These are phyloP conservation scores for Chaetomium sp. DNA, from an alignment of 2,329 filamentous ascomycete species.

Conservation along the genomic window DNA sequence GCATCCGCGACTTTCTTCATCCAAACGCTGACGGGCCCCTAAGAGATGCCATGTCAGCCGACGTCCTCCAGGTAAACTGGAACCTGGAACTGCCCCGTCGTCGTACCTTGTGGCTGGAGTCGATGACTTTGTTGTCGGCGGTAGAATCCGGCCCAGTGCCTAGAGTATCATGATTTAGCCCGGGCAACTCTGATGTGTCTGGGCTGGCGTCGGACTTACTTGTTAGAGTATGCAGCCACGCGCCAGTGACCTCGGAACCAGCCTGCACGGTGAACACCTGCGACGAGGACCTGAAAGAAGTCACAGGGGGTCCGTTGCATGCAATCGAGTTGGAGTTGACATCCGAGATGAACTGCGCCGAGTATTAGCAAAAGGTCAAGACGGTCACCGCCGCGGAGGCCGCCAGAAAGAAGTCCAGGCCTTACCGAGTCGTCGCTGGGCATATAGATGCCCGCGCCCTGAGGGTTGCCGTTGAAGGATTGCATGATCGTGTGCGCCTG, in stretches of 20 bases:
- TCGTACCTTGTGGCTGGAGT: slow-evolving; percentile 5
- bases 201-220: not conserved
- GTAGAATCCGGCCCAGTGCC: slow-evolving; percentile 4
- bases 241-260: slow-evolving; percentile 4
- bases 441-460: slow-evolving; percentile 2
- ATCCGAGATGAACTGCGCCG: not conserved
- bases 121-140: slow-evolving; percentile 10
- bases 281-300: slow-evolving; percentile 1
- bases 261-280: slow-evolving; percentile 1
- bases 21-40: not conserved
- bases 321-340: slow-evolving; percentile 7
- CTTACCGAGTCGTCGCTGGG: slow-evolving; percentile 4
- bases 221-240: slow-evolving; percentile 1
- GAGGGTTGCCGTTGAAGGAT: slow-evolving; percentile 8
- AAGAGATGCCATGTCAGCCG: not conserved
- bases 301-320: slow-evolving; percentile 4
- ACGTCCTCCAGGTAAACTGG: not conserved
- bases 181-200: not conserved
- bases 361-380: not conserved
- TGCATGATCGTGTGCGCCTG: slow-evolving; percentile 6
- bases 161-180: not conserved
- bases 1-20: slow-evolving; percentile 1
- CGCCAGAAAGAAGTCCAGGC: not conserved
- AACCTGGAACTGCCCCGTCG: not conserved
- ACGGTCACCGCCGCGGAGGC: not conserved